Base-by-base conservation (phyloP, 192 early-diverging fungal species). In the Coemansia umbellata region DNA sequence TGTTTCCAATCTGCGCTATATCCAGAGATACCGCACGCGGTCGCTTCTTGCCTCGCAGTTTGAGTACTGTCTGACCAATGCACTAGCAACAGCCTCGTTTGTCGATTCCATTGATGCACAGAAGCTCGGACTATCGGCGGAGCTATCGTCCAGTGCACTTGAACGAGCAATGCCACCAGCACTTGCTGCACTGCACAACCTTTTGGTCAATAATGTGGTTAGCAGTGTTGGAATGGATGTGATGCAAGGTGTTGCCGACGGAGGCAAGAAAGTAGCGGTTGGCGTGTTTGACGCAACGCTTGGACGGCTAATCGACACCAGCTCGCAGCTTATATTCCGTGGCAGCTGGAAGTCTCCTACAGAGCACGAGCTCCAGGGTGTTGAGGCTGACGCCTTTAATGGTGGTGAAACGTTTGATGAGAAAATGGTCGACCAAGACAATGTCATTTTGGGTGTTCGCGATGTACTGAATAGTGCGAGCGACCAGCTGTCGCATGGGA, bases 1-100 rank as follows among this genome's bases (percentile, higher is more conserved):
- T 7, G 67, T 87, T 2, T 86, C 84, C n/a, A 89, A 85, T 32
- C 53, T 89, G 22, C 78, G 78, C 55, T 89, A 62, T 24, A 60
- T 80, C 39, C 68, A 73, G 50, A 48, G 63, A 21, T 80, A 62
- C 59, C 72, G 66, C 21, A 57, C 55, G 3, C 73, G 36, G 8
- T 55, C 73, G 8, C 53, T 78, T 32, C 58, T 78, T 23, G 37
- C 63, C 4, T 43, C 75, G 31, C 69, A 72, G 37, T 60, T 58
- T n/a, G 67, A 70, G 37, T 80, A 80, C 44, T 76, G 72, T 37
- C 37, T 80, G 58, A 80, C 78, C 6, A 76, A 64, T 31, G 41
- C 64, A 4, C 44, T 50, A 23, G 78, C 78, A 13, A 73, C 51
- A 3, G 59, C 61, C 4, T 61, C 68, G 9, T 80, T 75, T 58